A percentile compares a stretch with the other conserved stretches of the same genome.
These are phyloP conservation scores for Pseudocercospora vitis DNA, from an alignment of 2,329 filamentous ascomycete genomes.

Conservation along the genomic window DNA sequence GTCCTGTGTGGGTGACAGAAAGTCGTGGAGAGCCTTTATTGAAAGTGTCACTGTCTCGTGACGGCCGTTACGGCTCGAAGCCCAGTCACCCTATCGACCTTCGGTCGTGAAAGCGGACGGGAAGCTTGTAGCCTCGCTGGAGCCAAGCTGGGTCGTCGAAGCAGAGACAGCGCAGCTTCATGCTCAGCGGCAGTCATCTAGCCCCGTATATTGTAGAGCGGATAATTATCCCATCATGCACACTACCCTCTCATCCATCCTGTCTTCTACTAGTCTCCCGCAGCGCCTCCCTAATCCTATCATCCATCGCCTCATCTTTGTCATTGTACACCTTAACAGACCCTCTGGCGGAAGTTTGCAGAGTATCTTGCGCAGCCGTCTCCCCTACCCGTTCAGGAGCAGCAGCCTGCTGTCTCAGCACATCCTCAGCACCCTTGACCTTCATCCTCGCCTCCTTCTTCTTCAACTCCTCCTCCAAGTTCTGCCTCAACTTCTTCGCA, in stretches of 20 bases:
- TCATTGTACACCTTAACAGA: neutral
- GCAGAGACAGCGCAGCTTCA: neutral
- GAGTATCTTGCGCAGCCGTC: too few relatives aligned
- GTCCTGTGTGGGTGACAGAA: too few relatives aligned
- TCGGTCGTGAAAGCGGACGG: too few relatives aligned
- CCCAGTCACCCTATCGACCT: too few relatives aligned
- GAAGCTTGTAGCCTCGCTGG: too few relatives aligned
- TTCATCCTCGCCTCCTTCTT: neutral
- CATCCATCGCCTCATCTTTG: slow-evolving; percentile 1
- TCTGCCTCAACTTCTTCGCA: neutral
- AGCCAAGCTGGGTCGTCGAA: neutral
- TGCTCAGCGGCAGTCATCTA: neutral
- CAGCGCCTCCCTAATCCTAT: neutral
- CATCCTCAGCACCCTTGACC: neutral
- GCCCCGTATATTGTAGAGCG: neutral
- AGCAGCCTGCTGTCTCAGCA: too few relatives aligned
- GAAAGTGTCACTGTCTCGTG: too few relatives aligned
- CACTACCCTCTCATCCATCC: neutral
- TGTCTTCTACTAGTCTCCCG: slow-evolving; percentile 6
- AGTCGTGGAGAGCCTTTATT: too few relatives aligned
- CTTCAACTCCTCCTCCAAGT: slow-evolving; percentile 1
- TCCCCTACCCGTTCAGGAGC: too few relatives aligned
- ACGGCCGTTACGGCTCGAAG: too few relatives aligned
- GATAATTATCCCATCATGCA: neutral
- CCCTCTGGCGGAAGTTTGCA: too few relatives aligned